Evolutionary conservation across 192 early-diverging fungal genomes (phyloP).

Genomic region (Rhizophagus sp.): DNA sequence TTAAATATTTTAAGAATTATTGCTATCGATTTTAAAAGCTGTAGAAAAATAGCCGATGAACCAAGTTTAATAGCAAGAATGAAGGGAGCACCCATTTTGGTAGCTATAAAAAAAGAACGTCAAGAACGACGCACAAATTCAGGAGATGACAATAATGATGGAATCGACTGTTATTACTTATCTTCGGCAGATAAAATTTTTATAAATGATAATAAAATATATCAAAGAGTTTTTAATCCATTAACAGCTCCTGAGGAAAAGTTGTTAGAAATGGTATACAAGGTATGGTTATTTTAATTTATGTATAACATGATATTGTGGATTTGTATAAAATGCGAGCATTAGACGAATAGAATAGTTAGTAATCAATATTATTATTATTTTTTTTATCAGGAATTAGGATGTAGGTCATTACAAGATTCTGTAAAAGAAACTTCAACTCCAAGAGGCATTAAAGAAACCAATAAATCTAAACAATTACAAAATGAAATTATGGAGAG

Average conservation of each 20-base stretch:
- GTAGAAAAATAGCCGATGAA: conserved; percentile 43
- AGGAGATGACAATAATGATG: conserved; percentile 43
- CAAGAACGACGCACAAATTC: no score
- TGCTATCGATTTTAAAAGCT: conserved; percentile 61
- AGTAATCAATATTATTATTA: no score
- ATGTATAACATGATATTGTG: no score
- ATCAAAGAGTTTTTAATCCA: conserved; percentile 74
- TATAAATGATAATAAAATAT: conserved; percentile 64
- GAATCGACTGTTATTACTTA: conserved; percentile 53
- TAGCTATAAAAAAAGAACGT: conserved; percentile 77
- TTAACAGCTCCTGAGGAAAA: conserved; percentile 67
- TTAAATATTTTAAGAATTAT: conserved; percentile 66
- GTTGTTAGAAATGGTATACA: conserved; percentile 70
- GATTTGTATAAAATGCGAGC: no score
- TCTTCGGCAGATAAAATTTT: conserved; percentile 71
- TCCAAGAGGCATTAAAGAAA: conserved; percentile 50
- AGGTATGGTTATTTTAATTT: conserved; percentile 52
- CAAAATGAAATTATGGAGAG: conserved; percentile 71
- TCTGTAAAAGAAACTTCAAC: conserved; percentile 59
- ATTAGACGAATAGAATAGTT: no score
- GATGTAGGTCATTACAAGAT: conserved; percentile 64
- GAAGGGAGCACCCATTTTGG: conserved; percentile 58
- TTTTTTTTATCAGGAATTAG: conserved; percentile 43
- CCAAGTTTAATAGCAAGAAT: conserved; percentile 56
- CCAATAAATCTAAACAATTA: conserved; percentile 50